phyloP scores from a whole-genome alignment of 805 yeast species.

The Candida ortonii region DNA sequence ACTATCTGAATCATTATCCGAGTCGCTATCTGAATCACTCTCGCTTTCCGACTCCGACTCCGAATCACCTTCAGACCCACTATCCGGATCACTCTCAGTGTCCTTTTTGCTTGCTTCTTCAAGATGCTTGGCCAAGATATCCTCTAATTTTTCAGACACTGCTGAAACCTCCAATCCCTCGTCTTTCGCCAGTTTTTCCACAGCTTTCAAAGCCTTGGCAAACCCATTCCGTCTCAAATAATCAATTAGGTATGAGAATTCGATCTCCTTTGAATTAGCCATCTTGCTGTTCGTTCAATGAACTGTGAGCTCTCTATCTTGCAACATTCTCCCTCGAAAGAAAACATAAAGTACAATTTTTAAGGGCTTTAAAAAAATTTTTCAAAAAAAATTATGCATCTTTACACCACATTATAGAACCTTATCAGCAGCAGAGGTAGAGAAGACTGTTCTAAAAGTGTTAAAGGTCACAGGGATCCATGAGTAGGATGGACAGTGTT shows the following conservation, averaged over 20 bases:
- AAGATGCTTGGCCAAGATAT: neutral
- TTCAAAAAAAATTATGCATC: too few relatives aligned
- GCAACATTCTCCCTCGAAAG: too few relatives aligned
- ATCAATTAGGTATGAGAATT: conserved; percentile 22
- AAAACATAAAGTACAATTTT: too few relatives aligned
- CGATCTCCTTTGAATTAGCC: conserved; percentile 18
- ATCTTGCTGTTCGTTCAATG: too few relatives aligned
- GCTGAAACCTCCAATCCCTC: conserved; percentile 10
- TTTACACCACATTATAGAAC: too few relatives aligned
- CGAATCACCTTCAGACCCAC: conserved; percentile 14
- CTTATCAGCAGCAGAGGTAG: too few relatives aligned
- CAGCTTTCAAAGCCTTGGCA: conserved; percentile 21
- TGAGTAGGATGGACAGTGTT: too few relatives aligned
- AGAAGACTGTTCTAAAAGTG: too few relatives aligned
- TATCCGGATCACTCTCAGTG: conserved; percentile 7
- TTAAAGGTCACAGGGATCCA: too few relatives aligned
- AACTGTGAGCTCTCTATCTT: too few relatives aligned
- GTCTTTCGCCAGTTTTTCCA: conserved; percentile 19
- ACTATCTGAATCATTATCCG: conserved; percentile 21
- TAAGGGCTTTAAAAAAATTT: too few relatives aligned
- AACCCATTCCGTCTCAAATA: conserved; percentile 27
- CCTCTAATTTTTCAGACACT: conserved; percentile 15
- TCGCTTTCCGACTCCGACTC: conserved; percentile 13
- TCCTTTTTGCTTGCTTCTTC: conserved; percentile 7
- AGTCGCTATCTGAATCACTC: conserved; percentile 15